Percentiles rank a stretch among this genome's conserved stretches.
Conservation (phyloP, 2,329 filamentous ascomycete species). For the Arthrobotrys sinensis region DNA sequence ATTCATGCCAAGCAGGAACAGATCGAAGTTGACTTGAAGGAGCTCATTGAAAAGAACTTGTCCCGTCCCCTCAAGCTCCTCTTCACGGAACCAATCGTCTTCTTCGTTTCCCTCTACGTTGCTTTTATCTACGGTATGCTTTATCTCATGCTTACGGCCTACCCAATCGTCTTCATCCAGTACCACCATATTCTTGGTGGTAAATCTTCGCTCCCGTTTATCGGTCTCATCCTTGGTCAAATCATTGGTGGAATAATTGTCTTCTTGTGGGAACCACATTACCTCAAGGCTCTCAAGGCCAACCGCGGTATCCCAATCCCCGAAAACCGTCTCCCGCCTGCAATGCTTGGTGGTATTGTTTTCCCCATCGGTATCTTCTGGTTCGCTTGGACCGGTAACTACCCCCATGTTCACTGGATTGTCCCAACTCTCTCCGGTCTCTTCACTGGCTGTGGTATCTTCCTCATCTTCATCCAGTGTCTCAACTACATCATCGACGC, state of each 20-base stretch:
- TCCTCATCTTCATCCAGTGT: constrained; percentile 70
- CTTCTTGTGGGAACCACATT: constrained; percentile 76
- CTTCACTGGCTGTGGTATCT: constrained; percentile 68
- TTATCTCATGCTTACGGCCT: constrained; percentile 88
- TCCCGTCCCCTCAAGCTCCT: constrained; percentile 77
- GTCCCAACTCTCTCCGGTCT: constrained; percentile 68
- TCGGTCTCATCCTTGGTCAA: constrained; percentile 85
- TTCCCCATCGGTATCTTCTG: constrained; percentile 71
- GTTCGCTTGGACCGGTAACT: constrained; percentile 72
- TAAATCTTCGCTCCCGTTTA: constrained; percentile 76
- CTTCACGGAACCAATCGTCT: constrained; percentile 79
- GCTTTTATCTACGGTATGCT: constrained; percentile 83
- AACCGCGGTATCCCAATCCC: constrained; percentile 78
- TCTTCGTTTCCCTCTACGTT: constrained; percentile 79
- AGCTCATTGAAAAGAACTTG: constrained; percentile 76
- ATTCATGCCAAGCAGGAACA: constrained; percentile 81
- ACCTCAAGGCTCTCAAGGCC: constrained; percentile 77
- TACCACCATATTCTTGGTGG: constrained; percentile 79
- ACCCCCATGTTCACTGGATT: constrained; percentile 67
- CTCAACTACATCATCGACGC: constrained; percentile 70
- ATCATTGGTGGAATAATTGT: constrained; percentile 78
- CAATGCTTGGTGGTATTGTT: constrained; percentile 71
- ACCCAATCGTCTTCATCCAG: constrained; percentile 82
- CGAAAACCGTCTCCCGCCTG: constrained; percentile 77
- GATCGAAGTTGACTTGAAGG: constrained; percentile 77